Evolutionary conservation across 345 rosid genomes (phyloP), one percentile per base, ranked within the genome.

Genomic region (Linum tenue): DNA sequence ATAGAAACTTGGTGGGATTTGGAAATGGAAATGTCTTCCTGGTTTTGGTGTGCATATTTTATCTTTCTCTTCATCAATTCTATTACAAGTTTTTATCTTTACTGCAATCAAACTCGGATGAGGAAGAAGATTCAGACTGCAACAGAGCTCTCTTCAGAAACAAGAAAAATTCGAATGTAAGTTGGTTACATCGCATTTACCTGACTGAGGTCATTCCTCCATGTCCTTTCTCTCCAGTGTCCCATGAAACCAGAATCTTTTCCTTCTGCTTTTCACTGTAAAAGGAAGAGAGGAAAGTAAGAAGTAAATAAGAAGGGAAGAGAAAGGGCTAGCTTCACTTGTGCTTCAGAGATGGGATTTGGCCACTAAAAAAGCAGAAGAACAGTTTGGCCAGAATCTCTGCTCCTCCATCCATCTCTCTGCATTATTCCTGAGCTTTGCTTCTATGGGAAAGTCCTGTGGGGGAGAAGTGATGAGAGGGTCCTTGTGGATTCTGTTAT

Each of bases 31-130:
- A 76, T 73, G 55, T 71, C 70, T 68, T 76, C 53, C 69, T 74
- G 72, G 85, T 70, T 73, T 82, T 81, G 84, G 92, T 76, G 77
- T 79, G 86, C 68, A 72, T 74, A 16, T 59, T 7, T 9, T 15
- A 48, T 48, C 56, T 73, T n/a, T n/a, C 35, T 55, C 66, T 63
- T 61, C 42, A 11, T 55, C 43, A 39, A 0, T 56, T 22, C 31
- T 22, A 22, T 22, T 22, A 22, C 31, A 48, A 48, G 53, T 48
- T 44, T 48, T 39, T 36, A 66, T 51, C 56, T 61, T 63, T 36
- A 7, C 59, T 51, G 4, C 0, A 36, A 9, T 48, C 14, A 48
- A 3, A 48, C 53, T 48, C 53, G 14, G 3, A 48, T 9, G 3
- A 48, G 9, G 14, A 48, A 55, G 17, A 8, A 55, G 37, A 43